A percentile compares a stretch with the other conserved stretches of the same genome.
These are phyloP conservation scores for Aspergillus proliferans DNA, from an alignment of 2,329 filamentous ascomycete genomes.

Conservation along the genomic window DNA sequence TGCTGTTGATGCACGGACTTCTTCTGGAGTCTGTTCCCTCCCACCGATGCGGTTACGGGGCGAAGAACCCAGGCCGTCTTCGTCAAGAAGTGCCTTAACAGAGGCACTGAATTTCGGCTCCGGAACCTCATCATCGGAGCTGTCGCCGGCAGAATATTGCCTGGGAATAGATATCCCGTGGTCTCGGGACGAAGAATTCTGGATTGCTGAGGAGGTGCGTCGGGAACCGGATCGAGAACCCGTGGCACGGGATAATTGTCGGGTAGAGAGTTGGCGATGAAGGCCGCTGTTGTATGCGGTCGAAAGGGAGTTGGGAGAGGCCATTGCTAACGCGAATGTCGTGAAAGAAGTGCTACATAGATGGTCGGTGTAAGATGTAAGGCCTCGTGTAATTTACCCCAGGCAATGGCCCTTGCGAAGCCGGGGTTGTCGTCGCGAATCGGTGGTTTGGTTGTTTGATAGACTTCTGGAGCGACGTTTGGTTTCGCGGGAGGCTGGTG, in stretches of 20 bases:
- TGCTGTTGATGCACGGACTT: slow-evolving; percentile 19
- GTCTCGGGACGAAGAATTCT: slow-evolving; percentile 13
- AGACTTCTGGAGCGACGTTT: slow-evolving; percentile 8
- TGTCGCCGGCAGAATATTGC: slow-evolving; percentile 59
- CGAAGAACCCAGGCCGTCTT: slow-evolving; percentile 45
- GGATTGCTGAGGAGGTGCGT: slow-evolving; percentile 26
- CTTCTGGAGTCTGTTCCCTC: slow-evolving; percentile 17
- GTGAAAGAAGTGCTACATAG: slow-evolving; percentile 5
- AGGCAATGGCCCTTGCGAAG: neutral
- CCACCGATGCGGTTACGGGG: slow-evolving; percentile 34
- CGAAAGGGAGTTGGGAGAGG: slow-evolving; percentile 33
- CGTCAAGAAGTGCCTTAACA: slow-evolving; percentile 72
- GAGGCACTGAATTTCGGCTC: slow-evolving; percentile 88
- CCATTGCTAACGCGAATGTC: slow-evolving; percentile 16
- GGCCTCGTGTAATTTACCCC: slow-evolving; percentile 3
- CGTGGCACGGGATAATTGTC: slow-evolving; percentile 33
- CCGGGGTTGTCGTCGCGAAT: slow-evolving; percentile 1
- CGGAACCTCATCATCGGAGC: slow-evolving; percentile 89
- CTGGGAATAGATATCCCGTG: slow-evolving; percentile 18
- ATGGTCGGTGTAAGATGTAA: neutral
- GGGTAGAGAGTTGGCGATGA: slow-evolving; percentile 29
- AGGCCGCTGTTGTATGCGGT: slow-evolving; percentile 30
- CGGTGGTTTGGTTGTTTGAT: slow-evolving; percentile 4
- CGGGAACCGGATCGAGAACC: slow-evolving; percentile 29
- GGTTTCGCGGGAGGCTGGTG: slow-evolving; percentile 15